A percentile compares a stretch with the other conserved stretches of the same genome.
phyloP scores from a whole-genome alignment of 768 basidiomycete genomes.

The Flagelloscypha sp. region DNA sequence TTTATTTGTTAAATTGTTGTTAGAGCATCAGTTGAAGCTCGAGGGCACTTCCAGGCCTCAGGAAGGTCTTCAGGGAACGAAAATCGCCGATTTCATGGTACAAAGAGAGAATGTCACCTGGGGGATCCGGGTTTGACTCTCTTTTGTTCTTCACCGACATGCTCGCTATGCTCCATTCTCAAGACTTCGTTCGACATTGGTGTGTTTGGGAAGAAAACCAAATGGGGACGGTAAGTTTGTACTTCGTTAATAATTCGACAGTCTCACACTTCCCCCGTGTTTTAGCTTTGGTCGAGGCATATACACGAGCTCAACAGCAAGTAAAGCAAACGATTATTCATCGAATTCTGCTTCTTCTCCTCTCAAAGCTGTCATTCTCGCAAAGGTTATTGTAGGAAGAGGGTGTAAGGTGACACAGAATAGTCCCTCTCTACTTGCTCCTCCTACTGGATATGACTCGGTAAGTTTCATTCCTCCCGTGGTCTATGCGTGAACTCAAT shows the following conservation, averaged over 20 bases:
- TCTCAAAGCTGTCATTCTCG: conserved; percentile 60
- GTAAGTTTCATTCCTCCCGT: conserved; percentile 30
- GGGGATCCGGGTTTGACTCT: conserved; percentile 51
- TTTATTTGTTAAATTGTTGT: conserved; percentile 1
- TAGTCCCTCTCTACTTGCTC: conserved; percentile 42
- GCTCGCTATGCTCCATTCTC: conserved; percentile 58
- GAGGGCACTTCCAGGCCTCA: conserved; percentile 46
- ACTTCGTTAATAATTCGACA: neutral
- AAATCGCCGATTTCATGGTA: conserved; percentile 72
- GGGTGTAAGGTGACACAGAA: conserved; percentile 60
- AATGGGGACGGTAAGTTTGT: conserved; percentile 52
- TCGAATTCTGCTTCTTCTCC: conserved; percentile 45
- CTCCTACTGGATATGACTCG: conserved; percentile 60
- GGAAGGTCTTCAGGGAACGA: conserved; percentile 61
- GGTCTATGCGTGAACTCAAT: too few relatives aligned
- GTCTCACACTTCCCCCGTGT: too few relatives aligned
- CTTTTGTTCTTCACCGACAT: conserved; percentile 48
- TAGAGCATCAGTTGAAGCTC: conserved; percentile 48
- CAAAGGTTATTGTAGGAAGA: conserved; percentile 66
- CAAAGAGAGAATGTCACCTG: conserved; percentile 52
- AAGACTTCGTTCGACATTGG: conserved; percentile 56
- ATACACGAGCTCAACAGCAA: conserved; percentile 72
- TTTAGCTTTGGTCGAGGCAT: conserved; percentile 61
- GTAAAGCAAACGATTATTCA: conserved; percentile 66
- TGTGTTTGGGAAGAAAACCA: conserved; percentile 60